A percentile compares a stretch with the other conserved stretches of the same genome.
Evolutionary conservation across 805 yeast species (phyloP).

Genomic region (Candida tammaniensis): DNA sequence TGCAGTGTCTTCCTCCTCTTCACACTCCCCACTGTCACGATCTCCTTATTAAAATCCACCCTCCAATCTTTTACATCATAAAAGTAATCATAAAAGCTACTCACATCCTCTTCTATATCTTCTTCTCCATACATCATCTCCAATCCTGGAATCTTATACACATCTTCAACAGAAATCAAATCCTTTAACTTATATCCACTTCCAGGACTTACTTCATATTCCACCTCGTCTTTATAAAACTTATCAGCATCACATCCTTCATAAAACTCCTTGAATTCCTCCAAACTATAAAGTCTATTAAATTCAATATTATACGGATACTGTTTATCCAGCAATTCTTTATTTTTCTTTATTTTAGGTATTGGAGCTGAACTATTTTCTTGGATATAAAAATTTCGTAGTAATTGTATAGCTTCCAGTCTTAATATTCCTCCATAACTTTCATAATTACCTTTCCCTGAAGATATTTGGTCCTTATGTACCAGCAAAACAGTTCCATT

Average conservation of each 20-base stretch:
- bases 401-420: constrained; percentile 76
- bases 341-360: constrained; percentile 71
- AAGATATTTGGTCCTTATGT: constrained; percentile 14
- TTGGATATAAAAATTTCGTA: constrained; percentile 79
- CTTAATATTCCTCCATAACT: constrained; percentile 77
- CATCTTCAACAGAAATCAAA: constrained; percentile 11
- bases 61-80: constrained; percentile 22
- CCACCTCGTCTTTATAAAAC: constrained; percentile 3
- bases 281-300: constrained; percentile 46
- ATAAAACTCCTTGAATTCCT: constrained; percentile 50
- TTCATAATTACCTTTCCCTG: constrained; percentile 35
- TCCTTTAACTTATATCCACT: constrained; percentile 21
- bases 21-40: constrained; percentile 11
- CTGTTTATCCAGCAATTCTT: constrained; percentile 51
- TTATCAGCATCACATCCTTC: constrained; percentile 28
- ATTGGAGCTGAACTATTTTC: constrained; percentile 85
- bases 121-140: constrained; percentile 9
- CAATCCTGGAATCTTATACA: constrained; percentile 14
- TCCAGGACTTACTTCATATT: constrained; percentile 26
- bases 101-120: constrained; percentile 19
- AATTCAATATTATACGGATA: constrained; percentile 62
- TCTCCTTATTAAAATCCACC: constrained; percentile 20
- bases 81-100: constrained; percentile 22
- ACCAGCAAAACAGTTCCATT: constrained; percentile 81
- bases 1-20: constrained; percentile 3